These are phyloP conservation scores for Saururus chinensis DNA, from an alignment of 164 flowering plant species.

Conservation along the genomic window DNA sequence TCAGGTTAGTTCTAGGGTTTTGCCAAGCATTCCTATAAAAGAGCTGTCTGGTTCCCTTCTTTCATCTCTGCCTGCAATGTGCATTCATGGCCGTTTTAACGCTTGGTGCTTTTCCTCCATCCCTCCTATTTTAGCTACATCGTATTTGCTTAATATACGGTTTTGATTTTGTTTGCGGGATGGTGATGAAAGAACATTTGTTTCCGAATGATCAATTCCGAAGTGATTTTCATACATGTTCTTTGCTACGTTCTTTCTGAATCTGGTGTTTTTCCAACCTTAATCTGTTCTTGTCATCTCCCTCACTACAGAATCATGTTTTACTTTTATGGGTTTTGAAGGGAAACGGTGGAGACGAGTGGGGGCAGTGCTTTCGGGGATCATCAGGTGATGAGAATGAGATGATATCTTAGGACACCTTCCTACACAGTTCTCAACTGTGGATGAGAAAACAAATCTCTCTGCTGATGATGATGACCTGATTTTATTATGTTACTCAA, in stretches of 20 bases:
- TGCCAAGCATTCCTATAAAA: no score
- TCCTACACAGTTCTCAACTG: conserved; percentile 3
- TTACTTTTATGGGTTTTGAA: neutral
- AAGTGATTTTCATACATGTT: neutral
- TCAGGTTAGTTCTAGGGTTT: no score
- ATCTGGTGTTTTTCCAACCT: neutral
- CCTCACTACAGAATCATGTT: neutral
- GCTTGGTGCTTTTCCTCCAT: no score
- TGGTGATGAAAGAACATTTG: neutral
- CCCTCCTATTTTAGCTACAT: no score
- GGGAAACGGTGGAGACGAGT: no score
- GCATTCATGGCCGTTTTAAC: no score
- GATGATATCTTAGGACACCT: conserved; percentile 3
- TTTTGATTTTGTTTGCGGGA: neutral
- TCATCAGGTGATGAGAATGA: conserved; percentile 2
- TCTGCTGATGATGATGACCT: conserved; percentile 2
- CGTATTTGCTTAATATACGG: neutral
- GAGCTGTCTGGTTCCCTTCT: no score
- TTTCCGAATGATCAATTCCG: neutral
- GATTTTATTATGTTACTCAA: no score
- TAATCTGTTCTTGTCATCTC: neutral
- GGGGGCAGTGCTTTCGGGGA: neutral
- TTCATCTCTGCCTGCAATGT: no score
- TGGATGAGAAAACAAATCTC: conserved; percentile 3
- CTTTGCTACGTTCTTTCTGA: conserved; percentile 5